These are phyloP conservation scores for Candida tibetensis DNA, from an alignment of 805 yeast genomes.

Conservation along the genomic window DNA sequence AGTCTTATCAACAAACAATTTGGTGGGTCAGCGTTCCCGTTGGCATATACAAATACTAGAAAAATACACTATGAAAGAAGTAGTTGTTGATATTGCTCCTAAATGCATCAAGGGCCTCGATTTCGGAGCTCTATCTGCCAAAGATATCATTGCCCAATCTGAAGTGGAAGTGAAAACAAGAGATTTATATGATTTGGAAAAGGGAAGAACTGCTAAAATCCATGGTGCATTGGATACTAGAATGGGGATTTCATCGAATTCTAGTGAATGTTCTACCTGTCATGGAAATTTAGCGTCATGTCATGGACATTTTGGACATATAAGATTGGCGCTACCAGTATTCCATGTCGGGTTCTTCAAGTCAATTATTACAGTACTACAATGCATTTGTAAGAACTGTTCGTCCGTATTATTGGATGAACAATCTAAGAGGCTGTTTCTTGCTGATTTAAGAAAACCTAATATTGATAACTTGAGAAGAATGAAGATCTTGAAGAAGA, in stretches of 20 bases:
- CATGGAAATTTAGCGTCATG: conserved; percentile 89
- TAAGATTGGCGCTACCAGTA: conserved; percentile 89
- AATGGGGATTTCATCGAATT: conserved; percentile 92
- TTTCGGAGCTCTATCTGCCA: conserved; percentile 89
- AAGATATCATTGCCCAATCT: conserved; percentile 88
- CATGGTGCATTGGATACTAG: conserved; percentile 87
- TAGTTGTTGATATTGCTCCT: conserved; percentile 77
- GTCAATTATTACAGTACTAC: conserved; percentile 81
- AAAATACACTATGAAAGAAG: conserved; percentile 36
- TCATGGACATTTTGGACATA: conserved; percentile 98
- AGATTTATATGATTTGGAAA: conserved; percentile 86
- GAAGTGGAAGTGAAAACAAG: conserved; percentile 92
- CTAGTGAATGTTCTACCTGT: conserved; percentile 87
- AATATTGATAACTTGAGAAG: conserved; percentile 86
- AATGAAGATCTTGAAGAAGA: conserved; percentile 80
- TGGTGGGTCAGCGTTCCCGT: too few species aligned
- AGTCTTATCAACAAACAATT: too few species aligned
- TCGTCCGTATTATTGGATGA: conserved; percentile 76
- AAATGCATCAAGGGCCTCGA: conserved; percentile 86
- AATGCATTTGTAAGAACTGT: conserved; percentile 88
- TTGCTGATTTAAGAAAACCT: conserved; percentile 81
- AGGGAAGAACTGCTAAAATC: conserved; percentile 76
- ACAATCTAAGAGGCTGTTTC: conserved; percentile 61
- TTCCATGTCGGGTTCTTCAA: conserved; percentile 98
- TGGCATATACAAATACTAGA: neutral